Evolutionary conservation across 2,329 filamentous ascomycete species (phyloP), one percentile per base, ranked within the genome.

Genomic region (Fusarium fracticaudum): DNA sequence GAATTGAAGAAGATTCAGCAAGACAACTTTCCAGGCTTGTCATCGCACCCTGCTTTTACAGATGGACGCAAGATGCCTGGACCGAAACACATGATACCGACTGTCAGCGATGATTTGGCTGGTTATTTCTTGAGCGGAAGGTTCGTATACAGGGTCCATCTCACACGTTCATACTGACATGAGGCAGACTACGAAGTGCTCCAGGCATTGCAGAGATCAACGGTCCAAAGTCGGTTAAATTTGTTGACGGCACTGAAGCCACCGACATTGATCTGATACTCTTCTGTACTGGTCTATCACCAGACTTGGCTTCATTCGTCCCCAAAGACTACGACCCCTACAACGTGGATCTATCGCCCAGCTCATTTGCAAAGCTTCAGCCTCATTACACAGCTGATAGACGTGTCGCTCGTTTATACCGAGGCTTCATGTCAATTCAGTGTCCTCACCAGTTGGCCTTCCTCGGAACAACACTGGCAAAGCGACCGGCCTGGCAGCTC

Each of bases 401-500:
- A 22, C 33, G 57, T 1, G 57, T 60, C 18, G 57, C 57, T 1
- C 57, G 57, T 2, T 5, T 60, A 4, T 60, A 60, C 13, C 22
- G 57, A 38, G 57, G 57, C 11, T 60, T 60, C 26, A 53, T 60
- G 12, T 60, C 44, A 2, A 60, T 53, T 1, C 57, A 60, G 10
- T 51, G 57, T 3, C 57, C 57, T 24, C 57, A 60, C 9, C 44
- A 60, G 7, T 24, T 60, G 0, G 33, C 57, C 0, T 60, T 60
- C 22, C 33, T 60, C 2, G 57, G 57, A 12, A 53, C 35, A 24
- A 60, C 57, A 18, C 24, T 60, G 22, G 57, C 57, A 4, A 60
- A 60, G 20, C 44, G 57, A 17, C 57, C 57, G 3, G 57, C 57
- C 4, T 60, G 57, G 57, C 57, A 60, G 24, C 57, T 60, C 6